phyloP scores from a whole-genome alignment of 225 moss, liverwort and hornwort genomes.

The Bryoerythrophyllum caledonicum region DNA sequence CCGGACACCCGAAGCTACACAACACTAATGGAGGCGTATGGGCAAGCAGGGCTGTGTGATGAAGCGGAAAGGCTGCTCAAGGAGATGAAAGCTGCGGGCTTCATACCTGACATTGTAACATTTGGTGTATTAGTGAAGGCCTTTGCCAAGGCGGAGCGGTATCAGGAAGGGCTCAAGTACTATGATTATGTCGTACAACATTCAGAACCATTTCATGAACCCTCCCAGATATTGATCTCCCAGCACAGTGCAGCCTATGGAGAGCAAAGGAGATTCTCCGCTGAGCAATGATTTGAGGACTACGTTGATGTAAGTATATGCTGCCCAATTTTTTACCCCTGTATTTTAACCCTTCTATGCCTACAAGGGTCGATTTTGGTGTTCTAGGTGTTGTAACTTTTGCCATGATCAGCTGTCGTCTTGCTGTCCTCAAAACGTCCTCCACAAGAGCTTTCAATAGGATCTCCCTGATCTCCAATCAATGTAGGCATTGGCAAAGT shows the following conservation, averaged over 20 bases:
- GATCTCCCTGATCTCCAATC: too few species aligned
- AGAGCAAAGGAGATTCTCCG: constrained; percentile 14
- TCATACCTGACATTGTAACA: constrained; percentile 74
- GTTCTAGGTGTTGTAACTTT: too few species aligned
- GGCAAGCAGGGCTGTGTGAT: constrained; percentile 75
- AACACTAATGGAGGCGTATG: constrained; percentile 89
- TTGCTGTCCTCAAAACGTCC: too few species aligned
- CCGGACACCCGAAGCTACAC: constrained; percentile 91
- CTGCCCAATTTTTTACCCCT: constrained; percentile 17
- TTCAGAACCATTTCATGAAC: constrained; percentile 52
- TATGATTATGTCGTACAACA: constrained; percentile 65
- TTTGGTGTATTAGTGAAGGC: constrained; percentile 76
- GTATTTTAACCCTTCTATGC: too few species aligned
- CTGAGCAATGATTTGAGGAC: constrained; percentile 19
- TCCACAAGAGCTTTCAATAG: too few species aligned
- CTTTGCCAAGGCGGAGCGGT: constrained; percentile 77
- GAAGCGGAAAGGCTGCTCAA: constrained; percentile 61
- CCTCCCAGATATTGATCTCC: constrained; percentile 59
- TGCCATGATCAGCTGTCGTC: too few species aligned
- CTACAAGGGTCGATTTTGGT: too few species aligned
- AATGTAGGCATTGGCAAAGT: too few species aligned
- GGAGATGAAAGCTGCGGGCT: constrained; percentile 78
- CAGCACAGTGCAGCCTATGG: constrained; percentile 61
- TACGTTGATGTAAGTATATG: background rate
- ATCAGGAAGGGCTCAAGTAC: constrained; percentile 78